phyloP scores from a whole-genome alignment of 2,329 filamentous ascomycete species.

The Pseudogymnoascus pannorum region DNA sequence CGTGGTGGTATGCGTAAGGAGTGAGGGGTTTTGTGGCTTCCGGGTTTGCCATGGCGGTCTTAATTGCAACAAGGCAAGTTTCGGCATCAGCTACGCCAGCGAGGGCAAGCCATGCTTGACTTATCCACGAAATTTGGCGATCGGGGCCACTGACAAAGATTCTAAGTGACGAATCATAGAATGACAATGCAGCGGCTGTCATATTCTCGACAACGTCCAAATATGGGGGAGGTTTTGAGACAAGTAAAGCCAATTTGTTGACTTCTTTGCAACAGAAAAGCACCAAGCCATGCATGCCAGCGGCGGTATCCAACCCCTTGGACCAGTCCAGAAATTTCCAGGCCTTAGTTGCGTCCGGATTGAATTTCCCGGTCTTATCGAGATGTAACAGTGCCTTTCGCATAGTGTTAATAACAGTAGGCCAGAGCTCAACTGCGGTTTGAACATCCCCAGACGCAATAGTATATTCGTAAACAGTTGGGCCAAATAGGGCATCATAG shows the following conservation, averaged over 20 bases:
- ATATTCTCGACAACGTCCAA: slow-evolving; percentile 19
- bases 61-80: slow-evolving; percentile 19
- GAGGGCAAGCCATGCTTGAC: slow-evolving; percentile 29
- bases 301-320: slow-evolving; percentile 23
- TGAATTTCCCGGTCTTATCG: slow-evolving; percentile 20
- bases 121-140: slow-evolving; percentile 26
- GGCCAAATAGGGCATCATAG: slow-evolving; percentile 31
- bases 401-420: slow-evolving; percentile 27
- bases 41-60: slow-evolving; percentile 21
- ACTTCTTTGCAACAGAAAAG: slow-evolving; percentile 26
- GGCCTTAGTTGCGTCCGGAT: slow-evolving; percentile 13
- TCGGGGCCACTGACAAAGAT: slow-evolving; percentile 26
- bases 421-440: slow-evolving; percentile 27
- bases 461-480: slow-evolving; percentile 29
- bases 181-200: slow-evolving; percentile 18
- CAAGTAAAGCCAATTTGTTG: slow-evolving; percentile 24
- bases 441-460: slow-evolving; percentile 27
- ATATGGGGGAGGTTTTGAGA: slow-evolving; percentile 22
- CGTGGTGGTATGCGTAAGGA: slow-evolving; percentile 28
- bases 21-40: slow-evolving; percentile 27
- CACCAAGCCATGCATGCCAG: slow-evolving; percentile 28
- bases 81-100: slow-evolving; percentile 20
- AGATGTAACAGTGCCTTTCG: slow-evolving; percentile 24
- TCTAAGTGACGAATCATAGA: slow-evolving; percentile 17
- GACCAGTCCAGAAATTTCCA: slow-evolving; percentile 32